Evolutionary conservation across 371 early-diverging fungal genomes (phyloP), one percentile per base, ranked within the genome.

Genomic region (Mortierella sp.): DNA sequence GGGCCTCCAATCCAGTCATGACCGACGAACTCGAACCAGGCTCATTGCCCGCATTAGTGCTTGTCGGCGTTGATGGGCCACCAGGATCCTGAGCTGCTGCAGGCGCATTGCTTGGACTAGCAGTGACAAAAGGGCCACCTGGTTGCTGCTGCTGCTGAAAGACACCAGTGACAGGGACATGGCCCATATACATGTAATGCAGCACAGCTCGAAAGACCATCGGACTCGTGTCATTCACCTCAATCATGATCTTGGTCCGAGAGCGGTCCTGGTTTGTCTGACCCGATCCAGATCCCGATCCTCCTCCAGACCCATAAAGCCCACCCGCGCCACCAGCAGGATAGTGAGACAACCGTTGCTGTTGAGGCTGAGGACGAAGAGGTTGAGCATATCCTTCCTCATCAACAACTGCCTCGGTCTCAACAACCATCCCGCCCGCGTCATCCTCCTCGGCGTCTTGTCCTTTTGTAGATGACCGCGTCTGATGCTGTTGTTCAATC

Each of bases 341-440:
- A 24, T 67, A 67, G 3, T 24, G 24, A 67, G 67, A 67, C 9
- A 40, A 26, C 10, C n/a, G 72, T 43, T 46, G 74, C 46, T 77
- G 76, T 26, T 37, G 73, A 19, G 31, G 73, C 48, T 69, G 76
- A 40, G 73, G 59, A 51, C 75, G 54, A 24, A 84, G 73, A n/a
- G 85, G 85, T n/a, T 71, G 81, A 3, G 85, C 85, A 71, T 72
- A 81, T 11, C 85, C 85, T 40, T 84, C 81, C 16, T 84, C 85
- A 71, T 82, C 82, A 24, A 82, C 72, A 6, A 48, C 59, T n/a
- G 73, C 5, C 37, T 64, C 69, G n/a, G 31, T 57, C 26, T 37
- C 26, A 16, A 61, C 44, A 50, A 5, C 44, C 40, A 54, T 31
- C 19, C 31, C n/a, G 0, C 69, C 43, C 0, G 24, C 19, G 11